phyloP scores from a whole-genome alignment of 106 monocot species.

The Narthecium ossifragum region DNA sequence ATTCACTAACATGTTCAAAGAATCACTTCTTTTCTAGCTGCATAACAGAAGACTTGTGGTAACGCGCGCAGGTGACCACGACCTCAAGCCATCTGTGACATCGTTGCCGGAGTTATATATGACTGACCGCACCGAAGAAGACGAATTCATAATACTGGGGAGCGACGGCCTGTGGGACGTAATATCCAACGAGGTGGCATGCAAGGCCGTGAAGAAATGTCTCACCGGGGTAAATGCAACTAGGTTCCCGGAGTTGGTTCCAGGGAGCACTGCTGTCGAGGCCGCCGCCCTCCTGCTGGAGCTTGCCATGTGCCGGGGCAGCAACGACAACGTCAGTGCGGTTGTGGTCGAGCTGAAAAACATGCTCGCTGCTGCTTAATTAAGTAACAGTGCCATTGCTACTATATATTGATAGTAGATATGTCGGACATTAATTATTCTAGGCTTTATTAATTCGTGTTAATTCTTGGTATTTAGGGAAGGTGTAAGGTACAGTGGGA shows the following conservation, averaged over 20 bases:
- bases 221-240: background rate
- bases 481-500: no score
- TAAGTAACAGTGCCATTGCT: no score
- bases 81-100: constrained; percentile 23
- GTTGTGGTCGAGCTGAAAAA: constrained; percentile 13
- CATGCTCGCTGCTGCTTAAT: no score
- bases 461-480: no score
- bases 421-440: no score
- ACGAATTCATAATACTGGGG: constrained; percentile 26
- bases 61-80: constrained; percentile 14
- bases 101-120: constrained; percentile 20
- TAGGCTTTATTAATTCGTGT: no score
- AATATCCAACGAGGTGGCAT: constrained; percentile 19
- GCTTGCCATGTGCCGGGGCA: constrained; percentile 18
- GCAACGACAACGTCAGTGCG: constrained; percentile 24
- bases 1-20: no score
- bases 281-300: constrained; percentile 15
- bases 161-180: constrained; percentile 34
- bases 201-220: constrained; percentile 1
- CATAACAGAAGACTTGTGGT: no score
- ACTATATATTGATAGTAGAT: no score
- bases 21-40: no score
- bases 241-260: background rate
- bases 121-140: constrained; percentile 14
- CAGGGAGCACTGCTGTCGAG: background rate